phyloP scores from a whole-genome alignment of 257 asterid genomes.

The Echium plantagineum region DNA sequence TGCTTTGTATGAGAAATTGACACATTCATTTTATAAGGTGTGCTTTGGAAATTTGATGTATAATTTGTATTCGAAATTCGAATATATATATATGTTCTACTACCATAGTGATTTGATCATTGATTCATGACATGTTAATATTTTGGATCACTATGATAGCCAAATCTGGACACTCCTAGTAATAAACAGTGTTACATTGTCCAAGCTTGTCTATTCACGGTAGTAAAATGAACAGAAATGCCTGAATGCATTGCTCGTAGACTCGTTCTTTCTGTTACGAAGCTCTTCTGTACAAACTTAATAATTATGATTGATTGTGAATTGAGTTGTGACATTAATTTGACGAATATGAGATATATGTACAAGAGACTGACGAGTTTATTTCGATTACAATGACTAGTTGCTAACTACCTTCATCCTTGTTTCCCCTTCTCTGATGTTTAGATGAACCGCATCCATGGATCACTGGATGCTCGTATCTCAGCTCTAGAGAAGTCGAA shows the following conservation, averaged over 20 bases:
- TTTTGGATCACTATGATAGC: neutral
- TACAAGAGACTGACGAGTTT: neutral
- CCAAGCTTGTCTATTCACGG: neutral
- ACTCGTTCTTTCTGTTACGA: neutral
- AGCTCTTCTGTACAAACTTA: no score
- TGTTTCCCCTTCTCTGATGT: neutral
- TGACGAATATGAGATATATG: no score
- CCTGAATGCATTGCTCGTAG: neutral
- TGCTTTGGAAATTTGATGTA: no score
- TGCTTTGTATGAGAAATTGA: no score
- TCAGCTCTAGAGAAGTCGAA: constrained; percentile 13
- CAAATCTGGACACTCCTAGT: neutral
- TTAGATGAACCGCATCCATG: constrained; percentile 10
- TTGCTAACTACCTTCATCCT: no score
- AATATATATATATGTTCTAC: no score
- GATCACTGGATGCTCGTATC: constrained; percentile 12
- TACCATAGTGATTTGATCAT: no score
- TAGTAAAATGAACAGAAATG: no score
- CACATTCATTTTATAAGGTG: no score
- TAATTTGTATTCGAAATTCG: no score
- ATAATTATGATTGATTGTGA: no score
- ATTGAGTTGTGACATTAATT: neutral
- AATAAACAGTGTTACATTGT: neutral
- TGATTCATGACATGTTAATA: no score
- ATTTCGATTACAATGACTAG: neutral